Percentiles rank a stretch among this genome's conserved stretches.
Conservation (phyloP, 116 monocot genomes). For the Papilionanthe hybrid region DNA sequence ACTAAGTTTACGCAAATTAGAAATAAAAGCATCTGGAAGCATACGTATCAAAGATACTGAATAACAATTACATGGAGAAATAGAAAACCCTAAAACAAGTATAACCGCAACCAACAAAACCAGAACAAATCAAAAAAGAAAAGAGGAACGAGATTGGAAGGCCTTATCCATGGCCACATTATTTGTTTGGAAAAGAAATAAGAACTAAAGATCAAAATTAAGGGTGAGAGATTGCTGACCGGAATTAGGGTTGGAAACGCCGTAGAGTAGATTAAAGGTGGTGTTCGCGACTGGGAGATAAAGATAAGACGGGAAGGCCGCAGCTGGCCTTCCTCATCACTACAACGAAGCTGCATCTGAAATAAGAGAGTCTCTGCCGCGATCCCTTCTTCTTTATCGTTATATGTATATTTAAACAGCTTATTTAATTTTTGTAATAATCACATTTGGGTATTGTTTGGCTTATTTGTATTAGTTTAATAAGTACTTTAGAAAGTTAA, state of each 20-base stretch:
- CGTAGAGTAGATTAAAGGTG: conserved; percentile 50
- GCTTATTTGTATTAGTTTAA: too few species aligned
- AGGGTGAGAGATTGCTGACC: conserved; percentile 22
- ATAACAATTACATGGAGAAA: background rate
- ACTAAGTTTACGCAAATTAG: too few species aligned
- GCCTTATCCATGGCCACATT: background rate
- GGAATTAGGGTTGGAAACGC: conserved; percentile 59
- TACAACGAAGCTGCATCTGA: conserved; percentile 38
- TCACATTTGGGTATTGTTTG: too few species aligned
- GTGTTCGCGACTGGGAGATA: conserved; percentile 57
- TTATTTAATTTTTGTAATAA: too few species aligned
- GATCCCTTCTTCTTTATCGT: too few species aligned
- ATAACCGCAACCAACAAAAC: background rate
- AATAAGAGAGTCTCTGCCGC: too few species aligned
- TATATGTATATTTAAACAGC: too few species aligned
- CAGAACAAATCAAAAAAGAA: background rate
- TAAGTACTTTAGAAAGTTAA: too few species aligned
- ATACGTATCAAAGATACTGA: background rate
- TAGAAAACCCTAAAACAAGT: background rate
- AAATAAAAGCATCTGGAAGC: too few species aligned
- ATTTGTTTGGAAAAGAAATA: background rate
- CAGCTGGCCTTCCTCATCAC: conserved; percentile 60
- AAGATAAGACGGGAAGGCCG: conserved; percentile 69
- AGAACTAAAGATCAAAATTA: too few species aligned
- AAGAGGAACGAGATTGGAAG: background rate